phyloP scores from a whole-genome alignment of 2,329 filamentous ascomycete genomes.

The Orbilia blumenaviensis region DNA sequence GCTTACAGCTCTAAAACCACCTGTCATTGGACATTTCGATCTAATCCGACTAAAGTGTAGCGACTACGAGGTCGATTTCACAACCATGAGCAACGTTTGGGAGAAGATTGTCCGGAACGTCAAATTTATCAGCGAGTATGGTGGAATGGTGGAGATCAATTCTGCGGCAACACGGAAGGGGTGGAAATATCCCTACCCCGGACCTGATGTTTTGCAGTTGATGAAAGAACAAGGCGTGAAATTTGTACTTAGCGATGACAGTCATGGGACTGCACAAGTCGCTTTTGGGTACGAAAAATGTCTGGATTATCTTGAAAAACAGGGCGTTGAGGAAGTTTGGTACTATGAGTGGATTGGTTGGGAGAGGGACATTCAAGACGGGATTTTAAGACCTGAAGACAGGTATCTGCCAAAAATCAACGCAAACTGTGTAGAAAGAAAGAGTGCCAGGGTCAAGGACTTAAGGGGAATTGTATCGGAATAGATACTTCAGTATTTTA shows the following conservation, averaged over 20 bases:
- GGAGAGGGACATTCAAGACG: constrained; percentile 7
- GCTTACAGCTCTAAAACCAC: constrained; percentile 75
- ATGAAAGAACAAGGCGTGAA: constrained; percentile 70
- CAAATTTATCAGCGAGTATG: constrained; percentile 73
- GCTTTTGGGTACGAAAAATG: constrained; percentile 81
- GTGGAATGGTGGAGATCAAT: constrained; percentile 88
- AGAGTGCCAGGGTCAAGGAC: constrained; percentile 12
- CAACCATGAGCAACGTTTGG: constrained; percentile 11
- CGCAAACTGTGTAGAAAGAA: constrained; percentile 7
- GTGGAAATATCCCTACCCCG: constrained; percentile 88
- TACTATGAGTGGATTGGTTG: constrained; percentile 53
- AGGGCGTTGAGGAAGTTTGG: constrained; percentile 71
- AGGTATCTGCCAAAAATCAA: constrained; percentile 19
- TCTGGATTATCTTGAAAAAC: constrained; percentile 73
- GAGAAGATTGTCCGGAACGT: constrained; percentile 71
- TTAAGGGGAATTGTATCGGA: constrained; percentile 5
- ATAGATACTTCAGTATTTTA: no score
- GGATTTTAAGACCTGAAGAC: constrained; percentile 14
- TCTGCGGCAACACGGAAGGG: constrained; percentile 88
- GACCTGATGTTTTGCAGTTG: constrained; percentile 78
- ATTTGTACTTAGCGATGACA: constrained; percentile 94
- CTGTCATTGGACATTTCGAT: constrained; percentile 92
- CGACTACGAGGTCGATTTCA: constrained; percentile 64
- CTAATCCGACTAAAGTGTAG: constrained; percentile 82
- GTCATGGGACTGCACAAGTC: constrained; percentile 86